A percentile compares a stretch with the other conserved stretches of the same genome.
phyloP scores from a whole-genome alignment of 2,329 filamentous ascomycete genomes.

The Pseudocercospora macadamiae region DNA sequence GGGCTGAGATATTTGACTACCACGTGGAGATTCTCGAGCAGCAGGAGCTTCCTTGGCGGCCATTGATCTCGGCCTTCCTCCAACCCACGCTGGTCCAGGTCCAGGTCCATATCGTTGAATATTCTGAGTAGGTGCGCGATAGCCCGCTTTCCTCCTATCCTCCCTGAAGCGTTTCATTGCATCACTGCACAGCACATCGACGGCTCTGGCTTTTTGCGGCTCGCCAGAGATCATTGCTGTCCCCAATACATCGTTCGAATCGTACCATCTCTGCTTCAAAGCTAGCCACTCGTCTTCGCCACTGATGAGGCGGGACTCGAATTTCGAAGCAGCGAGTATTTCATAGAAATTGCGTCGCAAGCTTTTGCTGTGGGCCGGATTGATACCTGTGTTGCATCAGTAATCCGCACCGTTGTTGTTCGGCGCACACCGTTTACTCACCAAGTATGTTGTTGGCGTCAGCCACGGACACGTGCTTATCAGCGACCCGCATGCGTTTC shows the following conservation, averaged over 20 bases:
- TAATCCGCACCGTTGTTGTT: too few species aligned
- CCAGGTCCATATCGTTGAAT: slow-evolving; percentile 42
- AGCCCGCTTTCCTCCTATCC: slow-evolving; percentile 56
- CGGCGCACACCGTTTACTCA: too few species aligned
- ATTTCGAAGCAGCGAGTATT: slow-evolving; percentile 66
- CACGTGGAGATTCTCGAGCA: slow-evolving; percentile 12
- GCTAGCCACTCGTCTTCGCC: slow-evolving; percentile 72
- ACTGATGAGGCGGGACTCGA: slow-evolving; percentile 73
- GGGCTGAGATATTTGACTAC: slow-evolving; percentile 13
- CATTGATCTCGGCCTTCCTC: slow-evolving; percentile 24
- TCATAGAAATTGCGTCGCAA: slow-evolving; percentile 68
- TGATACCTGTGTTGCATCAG: too few species aligned
- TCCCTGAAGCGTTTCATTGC: slow-evolving; percentile 77
- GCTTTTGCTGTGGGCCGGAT: slow-evolving; percentile 67
- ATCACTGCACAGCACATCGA: slow-evolving; percentile 74
- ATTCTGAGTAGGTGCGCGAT: slow-evolving; percentile 27
- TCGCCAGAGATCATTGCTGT: slow-evolving; percentile 27
- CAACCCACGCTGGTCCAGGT: slow-evolving; percentile 43
- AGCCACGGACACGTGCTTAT: slow-evolving; percentile 69
- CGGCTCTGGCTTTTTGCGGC: slow-evolving; percentile 60
- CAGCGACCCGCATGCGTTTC: slow-evolving; percentile 71
- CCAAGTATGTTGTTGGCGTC: slow-evolving; percentile 74
- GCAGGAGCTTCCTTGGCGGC: slow-evolving; percentile 10
- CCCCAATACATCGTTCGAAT: slow-evolving; percentile 23
- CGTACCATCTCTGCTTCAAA: slow-evolving; percentile 69